Evolutionary conservation across 2,329 filamentous ascomycete species (phyloP).

Genomic region (Epichloe aotearoae): DNA sequence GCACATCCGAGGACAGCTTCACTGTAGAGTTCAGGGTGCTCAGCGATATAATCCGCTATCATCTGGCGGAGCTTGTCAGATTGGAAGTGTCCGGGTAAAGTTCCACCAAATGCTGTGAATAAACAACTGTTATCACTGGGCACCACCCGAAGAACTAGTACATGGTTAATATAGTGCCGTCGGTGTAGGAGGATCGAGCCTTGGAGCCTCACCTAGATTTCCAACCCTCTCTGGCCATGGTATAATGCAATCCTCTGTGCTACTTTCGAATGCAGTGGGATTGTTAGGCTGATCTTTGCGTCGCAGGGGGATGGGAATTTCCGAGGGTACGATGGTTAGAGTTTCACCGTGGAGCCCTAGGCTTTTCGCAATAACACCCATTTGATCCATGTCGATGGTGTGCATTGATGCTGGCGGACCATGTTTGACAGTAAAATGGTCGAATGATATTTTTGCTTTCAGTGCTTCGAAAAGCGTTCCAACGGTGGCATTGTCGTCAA

Average conservation of each 20-base stretch:
- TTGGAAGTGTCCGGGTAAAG: conserved; percentile 45
- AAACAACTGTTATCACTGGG: conserved; percentile 93
- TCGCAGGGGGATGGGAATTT: neutral
- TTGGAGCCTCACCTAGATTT: conserved; percentile 30
- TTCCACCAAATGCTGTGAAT: conserved; percentile 77
- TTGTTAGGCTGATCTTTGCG: neutral
- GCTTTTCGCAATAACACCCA: conserved; percentile 32
- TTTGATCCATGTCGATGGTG: conserved; percentile 46
- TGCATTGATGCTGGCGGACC: conserved; percentile 60
- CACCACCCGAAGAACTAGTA: conserved; percentile 73
- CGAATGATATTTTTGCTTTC: conserved; percentile 48
- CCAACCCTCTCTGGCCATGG: conserved; percentile 37
- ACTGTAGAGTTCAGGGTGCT: conserved; percentile 58
- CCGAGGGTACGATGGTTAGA: conserved; percentile 30
- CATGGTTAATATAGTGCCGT: neutral
- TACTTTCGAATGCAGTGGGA: neutral
- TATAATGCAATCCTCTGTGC: conserved; percentile 24
- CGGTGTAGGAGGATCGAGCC: neutral
- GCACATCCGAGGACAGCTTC: conserved; percentile 63
- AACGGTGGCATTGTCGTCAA: conserved; percentile 56
- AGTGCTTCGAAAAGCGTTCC: conserved; percentile 47
- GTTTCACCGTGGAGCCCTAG: conserved; percentile 36
- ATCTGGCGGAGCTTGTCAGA: conserved; percentile 53
- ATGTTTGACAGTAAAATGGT: conserved; percentile 64
- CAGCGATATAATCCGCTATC: conserved; percentile 66